A percentile compares a stretch with the other conserved stretches of the same genome.
Conservation (phyloP, 2,329 filamentous ascomycete species). For the Dactylellina leptospora region DNA sequence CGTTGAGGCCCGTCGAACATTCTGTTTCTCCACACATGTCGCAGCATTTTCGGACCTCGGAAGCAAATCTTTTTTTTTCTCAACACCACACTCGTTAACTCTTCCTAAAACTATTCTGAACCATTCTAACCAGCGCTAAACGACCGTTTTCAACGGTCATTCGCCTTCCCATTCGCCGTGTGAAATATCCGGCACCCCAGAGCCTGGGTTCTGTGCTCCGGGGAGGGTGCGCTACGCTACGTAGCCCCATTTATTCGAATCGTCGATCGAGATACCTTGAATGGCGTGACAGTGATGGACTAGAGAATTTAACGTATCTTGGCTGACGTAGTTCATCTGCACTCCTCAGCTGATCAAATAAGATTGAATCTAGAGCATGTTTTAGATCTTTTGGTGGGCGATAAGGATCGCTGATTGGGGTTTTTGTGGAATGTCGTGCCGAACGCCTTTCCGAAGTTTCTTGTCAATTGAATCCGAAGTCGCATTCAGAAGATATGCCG, state of each 20-base stretch:
- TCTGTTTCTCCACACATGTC: neutral
- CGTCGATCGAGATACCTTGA: conserved; percentile 16
- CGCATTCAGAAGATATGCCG: too few species aligned
- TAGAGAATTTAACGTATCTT: conserved; percentile 2
- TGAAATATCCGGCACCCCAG: neutral
- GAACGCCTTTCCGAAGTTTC: conserved; percentile 1
- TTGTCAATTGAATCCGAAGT: neutral
- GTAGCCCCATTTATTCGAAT: neutral
- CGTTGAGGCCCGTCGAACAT: neutral
- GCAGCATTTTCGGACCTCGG: conserved; percentile 35
- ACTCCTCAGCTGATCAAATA: conserved; percentile 24
- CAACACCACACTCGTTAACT: neutral
- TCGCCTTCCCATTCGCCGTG: neutral
- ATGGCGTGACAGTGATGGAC: conserved; percentile 49
- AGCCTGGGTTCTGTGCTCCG: conserved; percentile 12
- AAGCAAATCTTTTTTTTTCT: neutral
- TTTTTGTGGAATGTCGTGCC: conserved; percentile 3
- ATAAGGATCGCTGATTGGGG: conserved; percentile 10
- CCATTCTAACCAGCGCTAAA: conserved; percentile 2
- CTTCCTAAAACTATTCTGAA: neutral
- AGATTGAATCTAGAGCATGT: conserved; percentile 1
- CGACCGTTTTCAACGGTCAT: conserved; percentile 23
- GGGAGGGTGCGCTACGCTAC: neutral
- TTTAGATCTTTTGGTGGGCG: neutral
- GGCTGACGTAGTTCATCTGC: conserved; percentile 33